These are phyloP conservation scores for Zasmidium citrigriseum DNA, from an alignment of 2,329 filamentous ascomycete genomes.

Conservation along the genomic window DNA sequence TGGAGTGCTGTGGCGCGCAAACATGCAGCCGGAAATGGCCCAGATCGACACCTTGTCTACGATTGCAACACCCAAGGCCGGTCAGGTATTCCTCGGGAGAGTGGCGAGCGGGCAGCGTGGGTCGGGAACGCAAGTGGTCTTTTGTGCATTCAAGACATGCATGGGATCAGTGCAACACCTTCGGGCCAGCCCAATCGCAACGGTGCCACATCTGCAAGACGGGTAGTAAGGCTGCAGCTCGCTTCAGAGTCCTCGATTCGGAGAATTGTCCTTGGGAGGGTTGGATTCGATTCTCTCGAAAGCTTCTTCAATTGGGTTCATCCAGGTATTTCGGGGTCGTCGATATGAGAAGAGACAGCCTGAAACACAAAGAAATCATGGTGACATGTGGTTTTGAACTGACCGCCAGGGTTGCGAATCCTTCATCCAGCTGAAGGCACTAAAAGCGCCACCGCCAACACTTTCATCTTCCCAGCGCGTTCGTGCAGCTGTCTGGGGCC, in stretches of 20 bases:
- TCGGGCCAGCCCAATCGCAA: not conserved
- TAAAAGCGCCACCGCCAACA: slow-evolving; percentile 2
- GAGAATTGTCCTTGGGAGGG: not conserved
- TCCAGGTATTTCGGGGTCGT: not conserved
- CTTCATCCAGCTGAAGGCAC: not conserved
- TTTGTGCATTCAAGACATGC: not conserved
- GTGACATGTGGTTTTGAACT: not conserved
- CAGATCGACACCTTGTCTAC: not conserved
- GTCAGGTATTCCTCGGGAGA: not conserved
- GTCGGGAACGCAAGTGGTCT: not conserved
- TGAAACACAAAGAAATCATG: not conserved
- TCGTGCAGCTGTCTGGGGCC: not conserved
- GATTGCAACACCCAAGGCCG: not conserved
- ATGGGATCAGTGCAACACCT: slow-evolving; percentile 2
- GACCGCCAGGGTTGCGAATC: not conserved
- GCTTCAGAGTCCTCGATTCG: not conserved
- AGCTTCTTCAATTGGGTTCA: no score
- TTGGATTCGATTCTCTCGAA: no score
- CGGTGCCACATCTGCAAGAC: not conserved
- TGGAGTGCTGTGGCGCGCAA: not conserved
- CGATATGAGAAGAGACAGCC: not conserved
- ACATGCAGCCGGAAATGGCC: not conserved
- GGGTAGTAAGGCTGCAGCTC: not conserved
- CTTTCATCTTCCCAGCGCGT: not conserved
- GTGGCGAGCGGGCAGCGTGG: not conserved